Evolutionary conservation across 1,139 yeast species (phyloP), one percentile per base, ranked within the genome.

Genomic region (Saccharomycopsis hybrid): DNA sequence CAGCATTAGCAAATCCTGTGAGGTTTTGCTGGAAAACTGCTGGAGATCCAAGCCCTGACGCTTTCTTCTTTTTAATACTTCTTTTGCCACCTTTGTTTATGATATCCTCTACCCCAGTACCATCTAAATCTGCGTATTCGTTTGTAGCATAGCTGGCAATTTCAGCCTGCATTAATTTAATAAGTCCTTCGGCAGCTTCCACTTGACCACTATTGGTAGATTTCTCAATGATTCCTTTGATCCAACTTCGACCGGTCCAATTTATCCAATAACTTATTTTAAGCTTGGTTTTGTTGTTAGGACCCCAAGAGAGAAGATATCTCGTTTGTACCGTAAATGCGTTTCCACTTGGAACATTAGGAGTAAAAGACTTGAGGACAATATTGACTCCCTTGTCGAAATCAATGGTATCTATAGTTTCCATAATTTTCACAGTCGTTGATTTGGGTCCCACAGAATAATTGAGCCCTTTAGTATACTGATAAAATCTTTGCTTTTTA

Each of bases 191-290:
- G 25, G 55, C 51, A 18, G 85, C 77, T 24, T 80, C 82, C 59
- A 78, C 79, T 64, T 94, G 98, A 0, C 98, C 99, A 50, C 87
- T 95, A 50, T 85, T 78, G 13, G 95, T 79, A 5, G 97, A 97
- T 61, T 83, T 89, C 63, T 94, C 98, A 58, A 94, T 82, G 0
- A 95, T 85, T 13, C 95, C 83, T 65, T 89, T 88, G 59, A 90
- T 78, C 89, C 97, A 86, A 33, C 95, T 83, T 63, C 86, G 87
- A n/a, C 90, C 95, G 3, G 86, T 74, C 98, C 98, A 94, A 45
- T 84, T 86, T 54, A 90, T 78, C 50, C 73, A 66, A 57, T 71
- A 77, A 0, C 95, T 83, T 3, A 81, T 72, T 18, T 82, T 80
- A 46, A 72, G 70, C 50, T 73, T 74, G 2, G 97, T 88, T 8